These are phyloP conservation scores for Xylaria sp. DNA, from an alignment of 2,329 filamentous ascomycete species.

Conservation along the genomic window DNA sequence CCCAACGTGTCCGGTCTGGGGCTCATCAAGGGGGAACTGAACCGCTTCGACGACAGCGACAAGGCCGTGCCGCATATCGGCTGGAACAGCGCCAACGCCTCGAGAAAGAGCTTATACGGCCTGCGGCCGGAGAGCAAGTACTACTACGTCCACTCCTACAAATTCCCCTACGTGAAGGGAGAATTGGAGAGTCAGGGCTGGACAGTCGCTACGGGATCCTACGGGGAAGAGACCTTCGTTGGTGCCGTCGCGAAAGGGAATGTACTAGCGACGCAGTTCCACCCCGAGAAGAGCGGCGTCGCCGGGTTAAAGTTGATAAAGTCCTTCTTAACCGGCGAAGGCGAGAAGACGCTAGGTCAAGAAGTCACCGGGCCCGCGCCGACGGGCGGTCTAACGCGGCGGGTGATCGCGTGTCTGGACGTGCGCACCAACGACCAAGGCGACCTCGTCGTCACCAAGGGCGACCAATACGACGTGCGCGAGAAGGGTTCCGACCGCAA, in stretches of 20 bases:
- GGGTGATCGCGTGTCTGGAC: constrained; percentile 95
- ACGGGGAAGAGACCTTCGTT: constrained; percentile 88
- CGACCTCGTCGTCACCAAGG: constrained; percentile 96
- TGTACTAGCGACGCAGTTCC: constrained; percentile 91
- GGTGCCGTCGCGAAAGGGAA: constrained; percentile 87
- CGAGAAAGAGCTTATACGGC: constrained; percentile 69
- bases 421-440: constrained; percentile 93
- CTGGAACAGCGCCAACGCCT: constrained; percentile 88
- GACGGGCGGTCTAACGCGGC: constrained; percentile 79
- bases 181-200: constrained; percentile 82
- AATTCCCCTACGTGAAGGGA: constrained; percentile 74
- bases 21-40: constrained; percentile 72
- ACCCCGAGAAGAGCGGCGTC: constrained; percentile 94
- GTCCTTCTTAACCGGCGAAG: constrained; percentile 81
- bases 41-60: constrained; percentile 74
- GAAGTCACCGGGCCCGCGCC: constrained; percentile 38
- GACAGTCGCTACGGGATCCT: constrained; percentile 88
- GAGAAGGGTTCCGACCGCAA: constrained; percentile 73
- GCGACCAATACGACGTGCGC: constrained; percentile 97
- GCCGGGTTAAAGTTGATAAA: constrained; percentile 84
- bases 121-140: constrained; percentile 86
- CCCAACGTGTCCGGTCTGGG: constrained; percentile 74
- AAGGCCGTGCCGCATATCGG: constrained; percentile 99
- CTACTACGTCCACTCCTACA: constrained; percentile 98
- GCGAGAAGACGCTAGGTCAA: constrained; percentile 57